phyloP scores from a whole-genome alignment of 768 basidiomycete genomes.

The Pulveroboletus sp. region DNA sequence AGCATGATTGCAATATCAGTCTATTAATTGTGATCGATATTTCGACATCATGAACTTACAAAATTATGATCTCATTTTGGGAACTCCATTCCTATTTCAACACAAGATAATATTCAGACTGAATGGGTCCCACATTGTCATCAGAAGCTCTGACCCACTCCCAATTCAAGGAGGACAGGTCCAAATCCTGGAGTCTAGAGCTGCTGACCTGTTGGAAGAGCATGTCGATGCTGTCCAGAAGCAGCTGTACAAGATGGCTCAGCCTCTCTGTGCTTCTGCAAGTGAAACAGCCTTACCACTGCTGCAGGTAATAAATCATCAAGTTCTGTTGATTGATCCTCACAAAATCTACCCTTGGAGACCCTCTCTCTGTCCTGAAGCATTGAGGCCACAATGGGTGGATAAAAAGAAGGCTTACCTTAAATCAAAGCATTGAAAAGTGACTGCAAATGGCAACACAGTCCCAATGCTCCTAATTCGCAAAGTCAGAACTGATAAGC shows the following conservation, averaged over 20 bases:
- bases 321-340: background rate
- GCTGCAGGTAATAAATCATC: constrained; percentile 2
- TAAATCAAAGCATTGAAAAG: background rate
- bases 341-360: constrained; percentile 4
- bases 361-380: background rate
- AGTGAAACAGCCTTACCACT: background rate
- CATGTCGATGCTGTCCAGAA: background rate
- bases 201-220: background rate
- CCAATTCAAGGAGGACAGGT: no score
- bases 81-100: constrained; percentile 38
- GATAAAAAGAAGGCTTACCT: background rate
- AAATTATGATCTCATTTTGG: constrained; percentile 38
- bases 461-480: constrained; percentile 3
- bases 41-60: constrained; percentile 40
- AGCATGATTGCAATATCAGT: constrained; percentile 14
- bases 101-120: constrained; percentile 29
- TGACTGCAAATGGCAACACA: background rate
- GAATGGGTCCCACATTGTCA: constrained; percentile 14
- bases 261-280: background rate
- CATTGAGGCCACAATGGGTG: background rate
- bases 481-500: background rate
- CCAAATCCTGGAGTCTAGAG: background rate
- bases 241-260: background rate
- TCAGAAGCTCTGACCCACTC: constrained; percentile 10
- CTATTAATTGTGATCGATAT: constrained; percentile 13